A percentile compares a stretch with the other conserved stretches of the same genome.
Conservation (phyloP, 1,284 basidiomycete genomes). For the Microbotryomycetes sp. region DNA sequence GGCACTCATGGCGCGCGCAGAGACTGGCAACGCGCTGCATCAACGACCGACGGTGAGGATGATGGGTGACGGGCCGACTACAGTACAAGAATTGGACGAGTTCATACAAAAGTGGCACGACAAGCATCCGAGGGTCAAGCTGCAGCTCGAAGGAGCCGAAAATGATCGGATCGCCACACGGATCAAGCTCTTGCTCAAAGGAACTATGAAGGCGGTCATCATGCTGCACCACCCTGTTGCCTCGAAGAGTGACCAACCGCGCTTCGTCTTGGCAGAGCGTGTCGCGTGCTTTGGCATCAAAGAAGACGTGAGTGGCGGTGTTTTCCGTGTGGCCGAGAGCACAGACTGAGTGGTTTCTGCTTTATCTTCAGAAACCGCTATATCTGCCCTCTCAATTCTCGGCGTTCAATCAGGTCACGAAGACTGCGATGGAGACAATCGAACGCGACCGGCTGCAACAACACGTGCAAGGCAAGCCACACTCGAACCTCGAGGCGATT, state of each 20-base stretch:
- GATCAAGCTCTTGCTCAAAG: neutral
- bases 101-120: neutral
- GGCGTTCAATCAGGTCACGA: slow-evolving; percentile 17
- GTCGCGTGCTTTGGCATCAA: slow-evolving; percentile 9
- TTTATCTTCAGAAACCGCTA: slow-evolving; percentile 2
- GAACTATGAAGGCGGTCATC: neutral
- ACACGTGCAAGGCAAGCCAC: neutral
- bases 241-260: no score
- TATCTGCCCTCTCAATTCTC: slow-evolving; percentile 12
- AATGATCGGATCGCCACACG: neutral
- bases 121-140: neutral
- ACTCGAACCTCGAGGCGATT: slow-evolving; percentile 12
- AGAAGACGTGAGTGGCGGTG: slow-evolving; percentile 11
- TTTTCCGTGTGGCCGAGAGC: no score
- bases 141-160: neutral
- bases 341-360: no score
- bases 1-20: neutral
- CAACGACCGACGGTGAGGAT: neutral
- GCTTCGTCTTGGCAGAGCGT: slow-evolving; percentile 8
- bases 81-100: neutral
- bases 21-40: neutral
- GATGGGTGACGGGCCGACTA: neutral
- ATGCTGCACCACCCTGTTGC: neutral
- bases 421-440: slow-evolving; percentile 7
- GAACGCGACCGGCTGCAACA: neutral